These are phyloP conservation scores for Colletotrichum tabaci DNA, from an alignment of 2,329 filamentous ascomycete species.

Conservation along the genomic window DNA sequence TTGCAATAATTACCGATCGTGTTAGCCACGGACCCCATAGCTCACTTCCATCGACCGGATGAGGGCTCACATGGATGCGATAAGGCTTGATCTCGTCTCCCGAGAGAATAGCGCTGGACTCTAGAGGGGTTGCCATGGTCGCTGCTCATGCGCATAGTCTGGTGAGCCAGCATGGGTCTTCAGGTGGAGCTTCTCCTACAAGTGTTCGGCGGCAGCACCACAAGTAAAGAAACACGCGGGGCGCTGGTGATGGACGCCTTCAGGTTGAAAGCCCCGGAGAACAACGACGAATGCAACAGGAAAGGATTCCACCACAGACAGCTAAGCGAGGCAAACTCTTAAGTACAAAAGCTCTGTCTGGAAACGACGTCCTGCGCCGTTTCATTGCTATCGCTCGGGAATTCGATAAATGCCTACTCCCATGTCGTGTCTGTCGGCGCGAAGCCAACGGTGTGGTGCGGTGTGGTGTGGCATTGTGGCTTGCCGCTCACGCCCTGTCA, in stretches of 20 bases:
- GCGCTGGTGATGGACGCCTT: neutral
- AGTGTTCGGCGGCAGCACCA: neutral
- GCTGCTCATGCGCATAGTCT: neutral
- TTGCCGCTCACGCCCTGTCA: neutral
- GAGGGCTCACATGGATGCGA: slow-evolving; percentile 67
- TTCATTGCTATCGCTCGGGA: slow-evolving; percentile 26
- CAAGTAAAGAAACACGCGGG: neutral
- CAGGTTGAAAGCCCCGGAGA: neutral
- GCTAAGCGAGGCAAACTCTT: slow-evolving; percentile 19
- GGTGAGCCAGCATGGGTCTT: neutral
- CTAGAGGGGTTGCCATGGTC: slow-evolving; percentile 26
- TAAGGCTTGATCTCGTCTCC: slow-evolving; percentile 68
- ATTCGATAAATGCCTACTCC: slow-evolving; percentile 23
- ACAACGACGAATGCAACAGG: neutral
- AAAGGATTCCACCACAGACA: neutral
- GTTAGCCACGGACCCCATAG: slow-evolving; percentile 47
- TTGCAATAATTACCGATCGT: neutral
- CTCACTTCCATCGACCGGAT: neutral
- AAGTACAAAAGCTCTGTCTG: slow-evolving; percentile 17
- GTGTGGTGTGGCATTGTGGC: slow-evolving; percentile 26
- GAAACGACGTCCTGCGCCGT: slow-evolving; percentile 25
- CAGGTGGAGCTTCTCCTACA: neutral
- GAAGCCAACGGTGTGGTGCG: neutral
- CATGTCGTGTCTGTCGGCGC: slow-evolving; percentile 6
- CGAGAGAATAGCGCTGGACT: slow-evolving; percentile 35